Percentiles rank a stretch among this genome's conserved stretches.
Conservation (phyloP, 1,139 yeast species). For the Magnusiomyces paraingens region DNA sequence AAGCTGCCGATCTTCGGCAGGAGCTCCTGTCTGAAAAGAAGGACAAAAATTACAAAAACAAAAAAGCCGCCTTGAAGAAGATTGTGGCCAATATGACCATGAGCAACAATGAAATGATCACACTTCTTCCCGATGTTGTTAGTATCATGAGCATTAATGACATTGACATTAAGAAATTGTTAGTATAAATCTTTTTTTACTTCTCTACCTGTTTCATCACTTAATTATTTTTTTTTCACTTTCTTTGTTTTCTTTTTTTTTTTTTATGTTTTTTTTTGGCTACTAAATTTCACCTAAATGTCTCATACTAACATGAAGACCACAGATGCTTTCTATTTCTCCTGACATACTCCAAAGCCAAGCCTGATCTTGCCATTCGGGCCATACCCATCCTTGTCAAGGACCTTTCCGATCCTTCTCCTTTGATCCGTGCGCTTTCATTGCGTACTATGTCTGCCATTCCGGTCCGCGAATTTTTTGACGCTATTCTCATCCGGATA, state of each 20-base stretch:
- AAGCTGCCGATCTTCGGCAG: conserved; percentile 49
- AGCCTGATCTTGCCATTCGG: conserved; percentile 49
- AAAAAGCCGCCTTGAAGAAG: conserved; percentile 62
- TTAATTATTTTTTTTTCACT: too few relatives aligned
- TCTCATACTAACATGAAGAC: neutral
- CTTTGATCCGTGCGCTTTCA: conserved; percentile 47
- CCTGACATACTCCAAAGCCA: conserved; percentile 51
- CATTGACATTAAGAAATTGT: conserved; percentile 62
- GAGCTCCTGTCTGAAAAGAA: conserved; percentile 52
- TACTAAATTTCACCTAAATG: too few relatives aligned
- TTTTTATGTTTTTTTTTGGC: too few relatives aligned
- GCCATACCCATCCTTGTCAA: conserved; percentile 52
- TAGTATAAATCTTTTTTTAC: conserved; percentile 28
- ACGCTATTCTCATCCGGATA: conserved; percentile 39
- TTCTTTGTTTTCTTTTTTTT: too few relatives aligned
- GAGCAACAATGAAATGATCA: conserved; percentile 71
- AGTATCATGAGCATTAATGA: conserved; percentile 57
- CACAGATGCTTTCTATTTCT: conserved; percentile 42
- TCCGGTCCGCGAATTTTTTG: conserved; percentile 47
- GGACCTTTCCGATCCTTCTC: conserved; percentile 44
- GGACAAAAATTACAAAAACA: conserved; percentile 40
- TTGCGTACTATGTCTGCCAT: conserved; percentile 59
- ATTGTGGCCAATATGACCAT: conserved; percentile 78
- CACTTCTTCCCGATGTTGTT: conserved; percentile 61
- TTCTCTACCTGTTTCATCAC: too few relatives aligned